Base-by-base conservation (phyloP, 2,329 filamentous ascomycete genomes). In the Paracoccidioides brasiliensis region DNA sequence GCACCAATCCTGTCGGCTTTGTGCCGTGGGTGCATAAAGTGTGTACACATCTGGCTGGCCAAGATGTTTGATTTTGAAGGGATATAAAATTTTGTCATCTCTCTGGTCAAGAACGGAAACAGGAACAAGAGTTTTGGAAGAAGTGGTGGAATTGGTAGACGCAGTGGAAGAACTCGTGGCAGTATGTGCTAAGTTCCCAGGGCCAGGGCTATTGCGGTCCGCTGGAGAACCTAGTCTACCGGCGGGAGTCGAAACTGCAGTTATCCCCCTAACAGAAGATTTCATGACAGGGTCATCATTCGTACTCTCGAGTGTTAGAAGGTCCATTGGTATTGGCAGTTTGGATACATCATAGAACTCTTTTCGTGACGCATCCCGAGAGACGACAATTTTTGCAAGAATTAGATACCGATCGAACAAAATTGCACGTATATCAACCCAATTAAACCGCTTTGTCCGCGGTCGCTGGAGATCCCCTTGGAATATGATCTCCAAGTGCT, bases 361-460 rank as follows among this genome's bases (percentile, higher is more conserved):
- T n/a, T 80, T 80, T 50, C 80, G 81, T 46, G 82, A 79, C 46
- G 83, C 81, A 64, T 90, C 89, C 48, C 83, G 76, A 9, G 79
- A 76, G 3, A 84, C 77, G 6, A 88, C 78, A 5, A 76, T 78
- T 74, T 98, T 98, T 42, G 93, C 87, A 46, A 98, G 74, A 38
- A 98, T 90, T 41, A 98, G 79, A 69, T 96, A 98, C 71, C 98
- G 90, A 65, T 98, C 94, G 66, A 98, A 97, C 0, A 98, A 78
- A 48, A 98, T 80, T 2, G 88, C 90, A 67, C 96, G 90, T 0
- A 88, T 94, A 64, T 98, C 93, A 6, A 97, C 83, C 85, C 91
- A 95, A 60, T 85, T 85, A 67, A 97, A 93, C 56, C 90, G 84
- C 69, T 86, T 94, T 45, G 85, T 88, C 68, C 88, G 94, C 75